These are phyloP conservation scores for Austropuccinia psidii DNA, from an alignment of 1,284 basidiomycete species.

Conservation along the genomic window DNA sequence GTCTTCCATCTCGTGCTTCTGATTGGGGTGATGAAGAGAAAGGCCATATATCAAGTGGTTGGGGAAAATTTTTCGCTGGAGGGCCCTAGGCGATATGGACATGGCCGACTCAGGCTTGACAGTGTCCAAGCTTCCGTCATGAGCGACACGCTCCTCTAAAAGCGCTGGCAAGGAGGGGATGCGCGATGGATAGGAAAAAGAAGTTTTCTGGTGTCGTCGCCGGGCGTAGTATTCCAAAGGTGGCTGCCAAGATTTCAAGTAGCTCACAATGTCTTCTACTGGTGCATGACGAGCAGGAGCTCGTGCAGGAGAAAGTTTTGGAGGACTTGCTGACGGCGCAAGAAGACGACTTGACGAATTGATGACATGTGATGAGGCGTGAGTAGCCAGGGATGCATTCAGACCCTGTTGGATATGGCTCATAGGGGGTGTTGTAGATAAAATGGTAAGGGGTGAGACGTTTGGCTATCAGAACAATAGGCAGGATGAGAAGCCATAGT, in stretches of 20 bases:
- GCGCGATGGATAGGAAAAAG: conserved; percentile 16
- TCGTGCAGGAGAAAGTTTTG: neutral
- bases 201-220: conserved; percentile 2
- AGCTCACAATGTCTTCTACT: neutral
- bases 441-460: no score
- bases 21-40: neutral
- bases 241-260: conserved; percentile 25
- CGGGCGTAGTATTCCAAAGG: conserved; percentile 30
- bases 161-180: conserved; percentile 7
- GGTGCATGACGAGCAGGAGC: neutral
- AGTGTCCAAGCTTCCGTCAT: conserved; percentile 5
- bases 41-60: no score
- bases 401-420: no score
- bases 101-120: conserved; percentile 1
- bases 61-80: neutral
- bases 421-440: no score
- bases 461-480: no score
- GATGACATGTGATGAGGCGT: no score
- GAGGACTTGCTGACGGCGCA: neutral
- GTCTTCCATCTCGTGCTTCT: neutral
- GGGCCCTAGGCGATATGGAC: neutral
- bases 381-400: no score
- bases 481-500: no score
- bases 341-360: neutral
- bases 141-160: neutral